Evolutionary conservation across 768 basidiomycete species (phyloP), one percentile per base, ranked within the genome.

Genomic region (Pleurotus giganteus): DNA sequence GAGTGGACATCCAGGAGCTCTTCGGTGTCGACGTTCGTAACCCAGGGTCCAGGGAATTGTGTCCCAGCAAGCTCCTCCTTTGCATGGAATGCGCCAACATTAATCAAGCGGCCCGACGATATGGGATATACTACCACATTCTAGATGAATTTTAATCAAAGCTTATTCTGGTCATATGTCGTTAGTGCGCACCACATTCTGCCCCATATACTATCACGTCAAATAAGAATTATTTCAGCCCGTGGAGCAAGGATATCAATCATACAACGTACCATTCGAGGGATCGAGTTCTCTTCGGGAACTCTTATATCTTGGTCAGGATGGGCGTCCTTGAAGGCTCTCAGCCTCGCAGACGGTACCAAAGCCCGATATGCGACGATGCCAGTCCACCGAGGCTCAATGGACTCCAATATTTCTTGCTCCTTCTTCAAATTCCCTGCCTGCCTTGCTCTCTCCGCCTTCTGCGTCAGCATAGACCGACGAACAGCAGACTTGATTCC

Each of bases 351-450:
- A 4, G 65, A 61, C 8, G 68, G 66, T 7, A 70, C 64, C 28
- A 69, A 51, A 15, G 66, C 66, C 53, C 77, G 61, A 56, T 77
- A 77, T 0, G 68, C 66, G 2, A 65, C 53, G 2, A 67, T 69
- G 6, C 81, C 80, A 1, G 71, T 77, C 66, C 74, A 81, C 0
- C 61, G 61, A 4, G 78, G 71, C n/a, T 66, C 58, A 13, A 65
- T 46, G 3, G 61, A 60, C 43, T 56, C 61, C 41, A 60, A 53
- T 11, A 56, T 41, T 24, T 55, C 47, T 19, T 37, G 57, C 37
- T 17, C 59, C 56, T 26, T 57, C 13, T 63, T 58, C 12, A 50
- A 41, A 4, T 54, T 54, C 6, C 63, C 66, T 6, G 23, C 24
- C 0, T 34, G 45, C 2, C 44, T 43, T 2, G 61, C 63, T 12